Evolutionary conservation across 2,329 filamentous ascomycete genomes (phyloP).

Genomic region (Calonectria pseudoturangicola): DNA sequence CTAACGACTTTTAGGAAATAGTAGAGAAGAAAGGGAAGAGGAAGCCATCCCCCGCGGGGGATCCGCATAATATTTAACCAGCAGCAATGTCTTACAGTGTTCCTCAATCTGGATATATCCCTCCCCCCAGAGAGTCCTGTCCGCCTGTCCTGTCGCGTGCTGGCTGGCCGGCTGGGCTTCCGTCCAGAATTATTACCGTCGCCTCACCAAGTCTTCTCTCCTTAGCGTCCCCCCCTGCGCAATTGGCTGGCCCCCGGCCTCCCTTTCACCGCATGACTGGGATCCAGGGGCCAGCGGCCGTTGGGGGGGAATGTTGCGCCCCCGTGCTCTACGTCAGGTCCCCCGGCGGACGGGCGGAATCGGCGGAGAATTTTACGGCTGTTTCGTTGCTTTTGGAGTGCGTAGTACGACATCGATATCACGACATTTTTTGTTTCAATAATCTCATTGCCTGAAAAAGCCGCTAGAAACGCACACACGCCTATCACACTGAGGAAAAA

Average conservation of each 20-base stretch:
- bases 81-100: neutral
- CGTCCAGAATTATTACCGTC: conserved; percentile 3
- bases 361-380: conserved; percentile 15
- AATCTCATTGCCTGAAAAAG: neutral
- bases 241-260: neutral
- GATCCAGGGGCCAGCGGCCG: conserved; percentile 5
- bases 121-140: neutral
- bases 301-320: conserved; percentile 9
- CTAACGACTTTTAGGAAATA: neutral
- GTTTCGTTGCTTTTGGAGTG: conserved; percentile 14
- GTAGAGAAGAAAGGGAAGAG: neutral
- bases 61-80: conserved; percentile 7
- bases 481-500: no score
- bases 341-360: conserved; percentile 1
- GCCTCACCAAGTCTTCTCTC: conserved; percentile 18
- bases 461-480: neutral
- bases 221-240: conserved; percentile 14
- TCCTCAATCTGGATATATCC: conserved; percentile 2
- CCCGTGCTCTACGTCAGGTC: neutral
- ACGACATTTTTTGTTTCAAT: conserved; percentile 27
- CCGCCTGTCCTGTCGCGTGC: no score
- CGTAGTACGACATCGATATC: conserved; percentile 24
- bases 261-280: conserved; percentile 25
- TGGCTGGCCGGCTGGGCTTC: neutral
- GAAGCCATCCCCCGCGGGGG: neutral